Base-by-base conservation (phyloP, 2,329 filamentous ascomycete species). In the Drechslerella coelobrocha region DNA sequence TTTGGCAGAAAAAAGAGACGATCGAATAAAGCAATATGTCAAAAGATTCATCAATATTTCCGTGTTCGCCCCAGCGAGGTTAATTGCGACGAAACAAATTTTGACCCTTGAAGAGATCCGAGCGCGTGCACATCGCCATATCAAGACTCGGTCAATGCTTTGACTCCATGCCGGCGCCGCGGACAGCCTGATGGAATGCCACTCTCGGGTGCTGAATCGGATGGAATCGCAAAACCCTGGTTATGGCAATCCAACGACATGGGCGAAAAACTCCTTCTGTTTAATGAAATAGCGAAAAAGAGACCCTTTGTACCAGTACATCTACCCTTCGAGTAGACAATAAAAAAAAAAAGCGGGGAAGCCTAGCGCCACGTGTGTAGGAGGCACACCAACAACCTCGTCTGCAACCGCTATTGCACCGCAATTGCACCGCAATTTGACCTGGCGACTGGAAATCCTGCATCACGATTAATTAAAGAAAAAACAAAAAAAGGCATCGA, bases 291-390 rank as follows among this genome's bases (percentile, higher is more conserved):
- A 10, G 12, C 21, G 24, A 26, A 29, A 37, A 69, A 21, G 63
- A 62, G 57, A 19, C 51, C 50, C n/a, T 51, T 62, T 50, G 65
- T 69, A 69, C 65, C 57, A 47, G 65, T 69, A 69, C 65, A 69
- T 59, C 39, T 62, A 7, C 14, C 26, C 26, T 6, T 52, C 24
- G 21, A 12, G 39, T 37, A 47, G 24, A 24, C 29, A n/a, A n/a
- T n/a, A n/a, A n/a, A n/a, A n/a, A n/a, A 34, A 69, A 62, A 55
- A 69, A 62, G 65, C 65, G 65, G 65, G 65, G 65, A 69, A 62
- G 34, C 21, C 56, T 27, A 50, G 48, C 52, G 65, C 65, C 65
- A 69, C 65, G 65, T 62, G 63, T 61, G 57, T 29, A 61, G 14
- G 65, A 39, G 34, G 54, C 60, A 61, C 57, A 56, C 65, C 43